phyloP scores from a whole-genome alignment of 495 filamentous ascomycete species.

The Evernia prunastri region DNA sequence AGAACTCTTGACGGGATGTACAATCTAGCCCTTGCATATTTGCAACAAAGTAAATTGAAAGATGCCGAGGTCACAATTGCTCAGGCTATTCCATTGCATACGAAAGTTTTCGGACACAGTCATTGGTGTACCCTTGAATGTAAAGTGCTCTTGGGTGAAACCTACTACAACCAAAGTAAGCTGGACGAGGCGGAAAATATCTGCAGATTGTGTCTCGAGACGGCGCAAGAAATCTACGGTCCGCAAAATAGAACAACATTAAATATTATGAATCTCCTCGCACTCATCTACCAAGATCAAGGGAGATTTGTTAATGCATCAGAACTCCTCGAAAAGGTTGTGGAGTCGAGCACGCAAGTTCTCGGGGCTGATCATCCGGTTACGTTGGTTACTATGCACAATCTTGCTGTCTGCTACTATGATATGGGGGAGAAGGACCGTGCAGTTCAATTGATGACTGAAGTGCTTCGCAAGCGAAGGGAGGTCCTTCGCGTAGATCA shows the following conservation, averaged over 20 bases:
- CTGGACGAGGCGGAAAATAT: not conserved
- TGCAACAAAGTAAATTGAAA: not conserved
- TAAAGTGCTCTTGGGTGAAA: not conserved
- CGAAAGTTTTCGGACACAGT: not conserved
- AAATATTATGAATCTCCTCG: not conserved
- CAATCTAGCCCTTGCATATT: not conserved
- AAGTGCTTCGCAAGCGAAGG: not conserved
- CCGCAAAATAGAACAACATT: not conserved
- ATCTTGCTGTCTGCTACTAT: not conserved
- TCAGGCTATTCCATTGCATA: not conserved
- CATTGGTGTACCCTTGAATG: not conserved
- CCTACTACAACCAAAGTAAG: not conserved
- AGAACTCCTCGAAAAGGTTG: not conserved
- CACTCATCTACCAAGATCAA: not conserved
- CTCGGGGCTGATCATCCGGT: not conserved
- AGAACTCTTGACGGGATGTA: not conserved
- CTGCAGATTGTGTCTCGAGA: not conserved
- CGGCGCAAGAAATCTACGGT: not conserved
- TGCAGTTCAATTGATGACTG: constrained; percentile 5
- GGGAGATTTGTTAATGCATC: not conserved
- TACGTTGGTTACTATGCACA: not conserved
- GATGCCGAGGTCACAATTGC: not conserved
- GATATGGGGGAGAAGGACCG: not conserved
- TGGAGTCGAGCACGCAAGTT: not conserved
- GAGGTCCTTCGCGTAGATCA: not conserved